phyloP scores from a whole-genome alignment of 768 basidiomycete genomes.

The Steccherinum ochraceum region DNA sequence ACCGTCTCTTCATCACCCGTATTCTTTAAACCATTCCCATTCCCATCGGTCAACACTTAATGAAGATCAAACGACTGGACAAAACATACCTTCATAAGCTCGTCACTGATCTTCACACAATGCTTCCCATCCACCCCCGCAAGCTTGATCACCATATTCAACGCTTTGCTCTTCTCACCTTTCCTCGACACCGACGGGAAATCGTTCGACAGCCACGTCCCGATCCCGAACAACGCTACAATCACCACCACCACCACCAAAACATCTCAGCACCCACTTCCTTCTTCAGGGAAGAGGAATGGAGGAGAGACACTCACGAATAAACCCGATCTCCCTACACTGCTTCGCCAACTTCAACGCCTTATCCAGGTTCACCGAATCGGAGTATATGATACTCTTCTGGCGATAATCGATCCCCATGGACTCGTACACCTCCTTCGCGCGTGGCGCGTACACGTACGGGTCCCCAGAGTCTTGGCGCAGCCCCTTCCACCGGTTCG shows the following conservation, averaged over 20 bases:
- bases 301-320: slow-evolving; percentile 33
- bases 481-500: slow-evolving; percentile 70
- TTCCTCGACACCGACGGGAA: slow-evolving; percentile 45
- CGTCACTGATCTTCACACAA: slow-evolving; percentile 94
- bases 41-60: not conserved
- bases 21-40: slow-evolving; percentile 32
- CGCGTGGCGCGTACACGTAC: slow-evolving; percentile 67
- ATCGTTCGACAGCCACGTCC: slow-evolving; percentile 90
- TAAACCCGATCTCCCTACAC: slow-evolving; percentile 67
- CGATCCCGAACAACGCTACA: slow-evolving; percentile 86
- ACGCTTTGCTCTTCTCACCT: slow-evolving; percentile 61
- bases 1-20: slow-evolving; percentile 48
- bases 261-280: slow-evolving; percentile 3
- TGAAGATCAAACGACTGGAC: not conserved
- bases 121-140: slow-evolving; percentile 62
- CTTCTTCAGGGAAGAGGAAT: not conserved
- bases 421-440: slow-evolving; percentile 62
- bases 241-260: not conserved
- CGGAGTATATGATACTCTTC: slow-evolving; percentile 81
- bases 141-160: slow-evolving; percentile 96
- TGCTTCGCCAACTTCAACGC: slow-evolving; percentile 65
- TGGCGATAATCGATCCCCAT: slow-evolving; percentile 60
- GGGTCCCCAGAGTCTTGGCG: slow-evolving; percentile 96
- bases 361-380: slow-evolving; percentile 68
- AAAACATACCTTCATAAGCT: slow-evolving; percentile 65